Percentiles rank a stretch among this genome's conserved stretches.
Conservation (phyloP, 139 green algal species). For the Tetradesmus obliquus region DNA sequence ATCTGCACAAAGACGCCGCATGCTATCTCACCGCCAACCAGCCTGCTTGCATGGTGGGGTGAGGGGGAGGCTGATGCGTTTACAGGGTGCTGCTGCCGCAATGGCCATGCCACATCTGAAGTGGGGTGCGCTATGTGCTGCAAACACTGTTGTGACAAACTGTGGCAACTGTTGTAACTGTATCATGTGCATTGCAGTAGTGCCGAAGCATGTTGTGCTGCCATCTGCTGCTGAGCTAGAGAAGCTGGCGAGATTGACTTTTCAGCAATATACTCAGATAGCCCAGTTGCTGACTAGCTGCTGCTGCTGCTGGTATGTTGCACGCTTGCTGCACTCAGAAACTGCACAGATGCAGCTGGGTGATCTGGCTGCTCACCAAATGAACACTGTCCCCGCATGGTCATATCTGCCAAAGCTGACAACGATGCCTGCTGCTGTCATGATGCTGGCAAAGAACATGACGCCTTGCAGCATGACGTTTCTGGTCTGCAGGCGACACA, state of each 20-base stretch:
- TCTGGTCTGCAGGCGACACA: not conserved
- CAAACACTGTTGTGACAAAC: too few relatives aligned
- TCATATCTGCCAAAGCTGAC: slow-evolving; percentile 34
- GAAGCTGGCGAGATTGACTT: not conserved
- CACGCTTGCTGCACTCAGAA: not conserved
- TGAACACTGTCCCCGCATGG: not conserved
- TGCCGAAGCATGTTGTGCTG: not conserved
- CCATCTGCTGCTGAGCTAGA: not conserved
- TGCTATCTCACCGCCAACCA: too few relatives aligned
- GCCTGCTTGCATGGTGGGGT: too few relatives aligned
- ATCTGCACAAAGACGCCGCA: too few relatives aligned
- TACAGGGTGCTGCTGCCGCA: too few relatives aligned
- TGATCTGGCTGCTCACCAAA: slow-evolving; percentile 18
- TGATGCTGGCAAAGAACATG: slow-evolving; percentile 21
- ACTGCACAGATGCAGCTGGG: not conserved
- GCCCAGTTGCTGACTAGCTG: not conserved
- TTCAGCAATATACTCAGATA: not conserved
- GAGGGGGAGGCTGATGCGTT: too few relatives aligned
- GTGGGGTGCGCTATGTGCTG: too few relatives aligned
- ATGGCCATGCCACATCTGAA: too few relatives aligned
- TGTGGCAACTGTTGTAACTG: too few relatives aligned
- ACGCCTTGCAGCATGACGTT: slow-evolving; percentile 26
- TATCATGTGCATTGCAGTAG: too few relatives aligned
- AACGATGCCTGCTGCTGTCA: slow-evolving; percentile 15
- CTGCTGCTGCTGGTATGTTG: not conserved